Evolutionary conservation across 345 rosid species (phyloP).

Genomic region (Camelina neglecta): DNA sequence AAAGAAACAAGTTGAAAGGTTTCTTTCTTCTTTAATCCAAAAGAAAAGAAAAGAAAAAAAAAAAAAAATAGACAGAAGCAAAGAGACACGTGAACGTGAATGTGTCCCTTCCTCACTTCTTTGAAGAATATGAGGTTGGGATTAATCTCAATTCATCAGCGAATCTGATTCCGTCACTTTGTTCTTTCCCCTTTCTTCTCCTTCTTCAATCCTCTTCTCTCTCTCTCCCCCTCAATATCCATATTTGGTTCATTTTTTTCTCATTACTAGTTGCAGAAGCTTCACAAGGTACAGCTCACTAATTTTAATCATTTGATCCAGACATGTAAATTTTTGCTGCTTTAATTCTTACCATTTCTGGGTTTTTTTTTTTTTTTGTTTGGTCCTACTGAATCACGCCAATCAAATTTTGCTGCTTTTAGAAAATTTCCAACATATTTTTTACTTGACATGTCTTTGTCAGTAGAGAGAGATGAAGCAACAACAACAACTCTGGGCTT

Average conservation of each 20-base stretch:
- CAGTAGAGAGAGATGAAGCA: constrained; percentile 40
- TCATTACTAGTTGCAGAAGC: neutral
- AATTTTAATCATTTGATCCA: neutral
- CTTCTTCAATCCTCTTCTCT: neutral
- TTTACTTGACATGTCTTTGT: neutral
- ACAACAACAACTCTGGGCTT: constrained; percentile 36
- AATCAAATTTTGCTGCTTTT: neutral
- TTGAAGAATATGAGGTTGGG: constrained; percentile 40
- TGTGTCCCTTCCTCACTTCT: constrained; percentile 8
- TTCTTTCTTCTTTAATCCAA: neutral
- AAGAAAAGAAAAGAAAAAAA: neutral
- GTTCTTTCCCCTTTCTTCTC: constrained; percentile 34
- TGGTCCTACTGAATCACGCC: constrained; percentile 13
- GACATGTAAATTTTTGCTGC: neutral
- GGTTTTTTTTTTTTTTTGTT: neutral
- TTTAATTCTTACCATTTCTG: neutral
- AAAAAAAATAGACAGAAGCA: constrained; percentile 18
- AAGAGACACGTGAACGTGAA: constrained; percentile 31
- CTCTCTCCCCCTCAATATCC: neutral
- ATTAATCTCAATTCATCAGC: constrained; percentile 39
- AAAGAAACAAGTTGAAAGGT: constrained; percentile 3
- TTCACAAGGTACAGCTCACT: constrained; percentile 4
- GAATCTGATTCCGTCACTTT: constrained; percentile 46
- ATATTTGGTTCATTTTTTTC: neutral
- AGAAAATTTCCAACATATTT: no score